Evolutionary conservation across 371 early-diverging fungal genomes (phyloP), one percentile per base, ranked within the genome.

Genomic region (Sporodiniella umbellata): DNA sequence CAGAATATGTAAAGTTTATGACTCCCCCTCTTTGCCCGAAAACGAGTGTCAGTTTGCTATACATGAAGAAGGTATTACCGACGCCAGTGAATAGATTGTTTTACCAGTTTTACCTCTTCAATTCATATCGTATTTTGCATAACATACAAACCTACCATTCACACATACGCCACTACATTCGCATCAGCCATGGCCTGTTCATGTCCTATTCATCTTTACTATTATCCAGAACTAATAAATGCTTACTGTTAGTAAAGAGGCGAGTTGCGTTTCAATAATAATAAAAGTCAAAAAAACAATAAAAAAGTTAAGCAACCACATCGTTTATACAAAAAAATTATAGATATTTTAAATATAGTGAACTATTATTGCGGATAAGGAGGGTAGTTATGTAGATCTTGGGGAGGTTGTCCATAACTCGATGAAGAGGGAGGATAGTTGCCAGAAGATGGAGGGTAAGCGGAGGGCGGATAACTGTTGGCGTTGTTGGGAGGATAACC

Each of bases 1-100:
- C 35, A 81, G 94, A 51, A 80, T 93, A 21, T 88, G 87, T 59
- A 93, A 93, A 63, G 75, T 93, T 14, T 91, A 93, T 68, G 94
- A 93, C 64, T 89, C 89, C 3, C 93, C 94, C 4, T 84, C 84
- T 23, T 66, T 90, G 43, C 88, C 90, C 5, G 91, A 91, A 45
- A 70, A 80, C 14, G 91, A 91, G 53, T 87, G 84, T 8, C 68
- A 78, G 33, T 86, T 87, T 68, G 74, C 83, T 17, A 85, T 86
- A 40, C 63, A 61, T 10, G 78, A 66, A 47, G 86, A 80, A 33
- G 86, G 86, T 45, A 85, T 85, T 50, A 64, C 67, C 2, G 85
- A 85, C 52, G 79, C 79, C 14, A 67, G 66, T 42, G 86, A 84
- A 46, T 85, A 62, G 50, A 7, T 19, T 19, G 8, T 8, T 7